Evolutionary conservation across 306 rosid species (phyloP), one percentile per base, ranked within the genome.

Genomic region (Crataegus laevigata): DNA sequence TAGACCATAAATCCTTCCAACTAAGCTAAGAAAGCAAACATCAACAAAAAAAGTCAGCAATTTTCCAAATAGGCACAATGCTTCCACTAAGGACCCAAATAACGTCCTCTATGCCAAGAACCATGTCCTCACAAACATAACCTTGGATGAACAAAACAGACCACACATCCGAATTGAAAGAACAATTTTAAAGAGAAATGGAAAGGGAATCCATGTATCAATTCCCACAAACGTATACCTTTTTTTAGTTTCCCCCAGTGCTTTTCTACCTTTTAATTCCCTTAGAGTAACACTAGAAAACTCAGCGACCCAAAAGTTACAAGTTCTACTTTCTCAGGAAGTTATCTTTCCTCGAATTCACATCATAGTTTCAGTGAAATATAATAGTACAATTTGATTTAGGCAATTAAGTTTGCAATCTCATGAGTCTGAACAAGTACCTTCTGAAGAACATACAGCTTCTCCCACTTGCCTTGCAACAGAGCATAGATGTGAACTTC

Each of bases 381-480:
- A 40, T 60, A 14, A 60, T 14, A 73, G 5, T 40, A 40, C 15
- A 61, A 74, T 11, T 13, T 11, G 45, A 19, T 59, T 58, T 25
- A 6, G 17, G 17, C 54, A 36, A 25, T 47, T 24, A 72, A 11
- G 3, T 18, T 38, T 22, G 25, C 57, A 15, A 38, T 52, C 67
- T 17, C 18, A 38, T 43, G 11, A 21, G 42, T 72, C 19, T 63
- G 18, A 40, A 69, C 50, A 15, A 25, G 78, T 79, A 90, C 99
- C 99, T 96, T 96, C 78, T 92, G 94, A 81, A 96, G 99, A 87
- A 87, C 92, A 82, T 96, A 84, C 71, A 96, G 69, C 86, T 88
- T 89, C 78, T 96, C 99, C 98, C 99, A 92, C 84, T 92, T 96
- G 83, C 90, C 97, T 83, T 92, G 96, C 69, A 82, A 72, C 77